Evolutionary conservation across 1,284 basidiomycete genomes (phyloP).

Genomic region (Ceratobasidium theobromae): DNA sequence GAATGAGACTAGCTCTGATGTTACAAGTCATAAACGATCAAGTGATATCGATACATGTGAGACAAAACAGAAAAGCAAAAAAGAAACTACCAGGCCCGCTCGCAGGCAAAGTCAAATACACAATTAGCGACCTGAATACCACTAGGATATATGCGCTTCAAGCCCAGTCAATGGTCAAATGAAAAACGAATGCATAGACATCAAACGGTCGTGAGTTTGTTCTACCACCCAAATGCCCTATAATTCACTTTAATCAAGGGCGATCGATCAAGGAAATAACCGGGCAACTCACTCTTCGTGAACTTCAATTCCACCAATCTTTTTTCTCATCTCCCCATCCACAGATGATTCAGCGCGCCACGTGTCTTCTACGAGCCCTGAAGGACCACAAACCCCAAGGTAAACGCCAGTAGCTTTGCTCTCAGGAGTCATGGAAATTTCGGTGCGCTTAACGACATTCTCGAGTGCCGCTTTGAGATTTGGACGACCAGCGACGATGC

Average conservation of each 20-base stretch:
- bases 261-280: constrained; percentile 12
- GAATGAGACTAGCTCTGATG: constrained; percentile 20
- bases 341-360: constrained; percentile 52
- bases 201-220: background rate
- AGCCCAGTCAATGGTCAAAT: constrained; percentile 8
- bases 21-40: constrained; percentile 3
- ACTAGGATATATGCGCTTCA: background rate
- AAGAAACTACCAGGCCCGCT: background rate
- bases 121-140: background rate
- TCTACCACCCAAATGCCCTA: constrained; percentile 50
- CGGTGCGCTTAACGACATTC: constrained; percentile 23
- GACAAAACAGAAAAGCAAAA: background rate
- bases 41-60: constrained; percentile 22
- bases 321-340: constrained; percentile 52
- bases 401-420: constrained; percentile 58
- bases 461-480: constrained; percentile 41
- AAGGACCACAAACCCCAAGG: constrained; percentile 68
- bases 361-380: constrained; percentile 56
- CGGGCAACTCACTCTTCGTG: constrained; percentile 58
- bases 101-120: background rate
- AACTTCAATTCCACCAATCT: constrained; percentile 68
- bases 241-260: background rate
- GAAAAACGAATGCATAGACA: background rate
- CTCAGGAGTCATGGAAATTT: constrained; percentile 51
- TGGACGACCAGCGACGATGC: constrained; percentile 56